These are phyloP conservation scores for Trichoderma sp. DNA, from an alignment of 2,329 filamentous ascomycete genomes.

Conservation along the genomic window DNA sequence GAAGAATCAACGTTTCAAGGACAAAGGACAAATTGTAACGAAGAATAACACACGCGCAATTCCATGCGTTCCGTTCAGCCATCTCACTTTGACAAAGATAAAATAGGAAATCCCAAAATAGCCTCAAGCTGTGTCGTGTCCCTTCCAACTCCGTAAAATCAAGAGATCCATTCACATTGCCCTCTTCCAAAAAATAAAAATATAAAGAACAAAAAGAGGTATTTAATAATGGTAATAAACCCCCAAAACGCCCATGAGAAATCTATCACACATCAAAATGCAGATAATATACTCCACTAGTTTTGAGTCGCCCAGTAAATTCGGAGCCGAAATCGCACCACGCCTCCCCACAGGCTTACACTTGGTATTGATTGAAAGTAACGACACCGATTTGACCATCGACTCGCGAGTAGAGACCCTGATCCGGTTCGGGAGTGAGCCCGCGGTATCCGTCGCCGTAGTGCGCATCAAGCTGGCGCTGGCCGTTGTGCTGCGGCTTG, in stretches of 20 bases:
- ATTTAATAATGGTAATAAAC: not conserved
- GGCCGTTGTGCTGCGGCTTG: constrained; percentile 36
- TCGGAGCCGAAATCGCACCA: not conserved
- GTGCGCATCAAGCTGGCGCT: constrained; percentile 37
- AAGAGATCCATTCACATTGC: constrained; percentile 12
- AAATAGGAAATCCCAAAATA: not conserved
- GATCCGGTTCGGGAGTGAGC: constrained; percentile 29
- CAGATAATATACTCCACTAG: constrained; percentile 13
- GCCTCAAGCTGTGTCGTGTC: not conserved
- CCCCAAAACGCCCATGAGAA: constrained; percentile 14
- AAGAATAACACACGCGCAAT: not conserved
- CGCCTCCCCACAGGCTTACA: not conserved
- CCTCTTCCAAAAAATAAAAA: not conserved
- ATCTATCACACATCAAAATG: constrained; percentile 10
- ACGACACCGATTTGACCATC: constrained; percentile 33
- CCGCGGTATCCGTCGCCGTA: constrained; percentile 26
- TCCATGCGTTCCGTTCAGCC: constrained; percentile 1
- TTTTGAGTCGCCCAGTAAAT: not conserved
- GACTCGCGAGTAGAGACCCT: constrained; percentile 36
- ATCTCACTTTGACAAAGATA: constrained; percentile 15
- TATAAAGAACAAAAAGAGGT: constrained; percentile 6
- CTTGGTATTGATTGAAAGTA: constrained; percentile 31
- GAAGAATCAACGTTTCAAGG: not conserved
- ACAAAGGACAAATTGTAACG: constrained; percentile 11
- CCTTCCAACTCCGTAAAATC: constrained; percentile 29